Evolutionary conservation across 495 filamentous ascomycete species (phyloP), one percentile per base, ranked within the genome.

Genomic region (Hypoxylon rickii): DNA sequence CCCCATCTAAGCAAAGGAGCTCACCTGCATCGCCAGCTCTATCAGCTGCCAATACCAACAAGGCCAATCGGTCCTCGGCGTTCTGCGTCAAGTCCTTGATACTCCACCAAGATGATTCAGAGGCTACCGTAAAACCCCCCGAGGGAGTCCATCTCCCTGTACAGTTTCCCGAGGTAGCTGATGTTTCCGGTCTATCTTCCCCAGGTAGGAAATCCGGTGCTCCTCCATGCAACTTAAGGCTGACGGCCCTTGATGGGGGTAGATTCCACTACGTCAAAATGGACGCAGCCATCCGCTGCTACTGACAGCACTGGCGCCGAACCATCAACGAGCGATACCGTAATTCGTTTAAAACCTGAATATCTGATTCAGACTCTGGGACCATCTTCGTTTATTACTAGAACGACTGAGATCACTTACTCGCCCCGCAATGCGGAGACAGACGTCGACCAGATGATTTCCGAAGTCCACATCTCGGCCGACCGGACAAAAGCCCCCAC

Each of bases 201-300:
- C 65, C 63, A 64, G 65, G 68, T 70, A 56, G 13, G 13, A 22
- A 33, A 20, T 1, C 42, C 34, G 2, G 24, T 3, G 13, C 16
- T 21, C 34, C 21, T 22, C 38, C 7, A 43, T 21, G n/a, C 13
- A 29, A 26, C 34, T n/a, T 7, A 21, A 13, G 26, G 16, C 48
- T 17, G 32, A 55, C 65, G 13, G 69, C 46, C 13, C 0, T 37
- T 33, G 2, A n/a, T 17, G 8, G 15, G 41, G 2, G 10, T 54
- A 74, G 77, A 74, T 53, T 77, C 75, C 1, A 68, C 70, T 6
- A 49, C 75, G 21, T 78, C 76, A 0, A 75, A 67, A 61, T 65
- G 71, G 58, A 76, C 72, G 13, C 62, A 71, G 2, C 39, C 65
- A 20, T 72, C 75, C 34, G 56, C 65, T 20, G 63, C 68, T 17